A percentile compares a stretch with the other conserved stretches of the same genome.
These are phyloP conservation scores for Boletellus deceptivus DNA, from an alignment of 1,284 basidiomycete genomes.

Conservation along the genomic window DNA sequence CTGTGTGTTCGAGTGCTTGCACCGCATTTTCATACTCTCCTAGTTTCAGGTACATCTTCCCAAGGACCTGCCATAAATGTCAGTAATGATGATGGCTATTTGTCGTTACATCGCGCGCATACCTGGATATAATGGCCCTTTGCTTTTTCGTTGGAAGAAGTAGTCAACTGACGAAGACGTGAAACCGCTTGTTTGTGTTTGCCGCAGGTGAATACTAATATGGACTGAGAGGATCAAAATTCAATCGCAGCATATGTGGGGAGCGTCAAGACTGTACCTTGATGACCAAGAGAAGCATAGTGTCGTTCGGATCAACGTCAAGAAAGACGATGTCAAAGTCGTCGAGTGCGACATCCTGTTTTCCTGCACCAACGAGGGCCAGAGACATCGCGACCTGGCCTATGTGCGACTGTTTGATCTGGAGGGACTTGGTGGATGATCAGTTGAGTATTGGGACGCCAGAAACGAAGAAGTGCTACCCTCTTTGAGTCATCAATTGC, in stretches of 20 bases:
- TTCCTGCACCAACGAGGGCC: background rate
- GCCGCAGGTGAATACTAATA: background rate
- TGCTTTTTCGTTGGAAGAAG: background rate
- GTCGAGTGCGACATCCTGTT: background rate
- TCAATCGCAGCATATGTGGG: background rate
- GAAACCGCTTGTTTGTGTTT: background rate
- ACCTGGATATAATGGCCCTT: slow-evolving; percentile 1
- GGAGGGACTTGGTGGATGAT: background rate
- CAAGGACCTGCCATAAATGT: background rate
- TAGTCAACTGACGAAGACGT: background rate
- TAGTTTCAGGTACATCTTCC: slow-evolving; percentile 4
- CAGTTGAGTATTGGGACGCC: no score
- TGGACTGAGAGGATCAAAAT: background rate
- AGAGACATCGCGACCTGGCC: background rate
- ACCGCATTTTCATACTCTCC: slow-evolving; percentile 1
- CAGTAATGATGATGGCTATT: background rate
- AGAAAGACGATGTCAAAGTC: slow-evolving; percentile 1
- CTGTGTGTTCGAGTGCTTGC: background rate
- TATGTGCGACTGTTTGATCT: background rate
- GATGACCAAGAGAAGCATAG: background rate
- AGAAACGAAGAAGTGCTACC: background rate
- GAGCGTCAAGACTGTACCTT: slow-evolving; percentile 19
- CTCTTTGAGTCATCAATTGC: background rate
- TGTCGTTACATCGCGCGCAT: background rate
- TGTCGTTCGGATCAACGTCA: background rate